phyloP scores from a whole-genome alignment of 2,329 filamentous ascomycete species.

The Paecilomyces dactylethromorphus region DNA sequence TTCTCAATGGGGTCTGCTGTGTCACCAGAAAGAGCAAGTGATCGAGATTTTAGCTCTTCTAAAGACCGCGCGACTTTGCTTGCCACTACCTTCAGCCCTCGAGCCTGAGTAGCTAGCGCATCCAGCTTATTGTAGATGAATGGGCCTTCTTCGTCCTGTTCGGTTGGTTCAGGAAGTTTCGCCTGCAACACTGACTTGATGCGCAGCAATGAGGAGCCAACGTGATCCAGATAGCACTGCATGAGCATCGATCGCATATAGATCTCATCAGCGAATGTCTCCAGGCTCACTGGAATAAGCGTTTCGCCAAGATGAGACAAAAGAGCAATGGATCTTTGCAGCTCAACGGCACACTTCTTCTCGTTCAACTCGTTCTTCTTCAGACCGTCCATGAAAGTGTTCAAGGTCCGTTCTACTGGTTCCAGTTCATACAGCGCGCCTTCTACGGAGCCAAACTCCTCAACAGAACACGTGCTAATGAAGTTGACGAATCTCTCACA shows the following conservation, averaged over 20 bases:
- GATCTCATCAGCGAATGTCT: slow-evolving; percentile 70
- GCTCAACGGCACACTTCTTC: slow-evolving; percentile 70
- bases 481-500: slow-evolving; percentile 77
- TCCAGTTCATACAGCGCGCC: slow-evolving; percentile 80
- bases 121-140: slow-evolving; percentile 68
- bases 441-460: slow-evolving; percentile 72
- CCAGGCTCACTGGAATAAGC: slow-evolving; percentile 63
- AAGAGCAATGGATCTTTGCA: slow-evolving; percentile 77
- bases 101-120: slow-evolving; percentile 63
- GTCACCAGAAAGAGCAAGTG: slow-evolving; percentile 64
- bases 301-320: slow-evolving; percentile 81
- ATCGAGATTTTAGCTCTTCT: slow-evolving; percentile 69
- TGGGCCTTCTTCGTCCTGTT: slow-evolving; percentile 63
- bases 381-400: slow-evolving; percentile 78
- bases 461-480: slow-evolving; percentile 69
- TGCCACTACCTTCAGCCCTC: slow-evolving; percentile 76
- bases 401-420: slow-evolving; percentile 82
- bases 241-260: slow-evolving; percentile 70
- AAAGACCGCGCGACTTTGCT: slow-evolving; percentile 71
- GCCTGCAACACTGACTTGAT: slow-evolving; percentile 61
- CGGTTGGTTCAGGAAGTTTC: slow-evolving; percentile 50
- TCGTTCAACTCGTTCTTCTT: slow-evolving; percentile 81
- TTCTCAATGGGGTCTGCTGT: slow-evolving; percentile 63
- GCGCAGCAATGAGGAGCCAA: slow-evolving; percentile 60
- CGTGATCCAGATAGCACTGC: slow-evolving; percentile 75